A percentile compares a stretch with the other conserved stretches of the same genome.
Evolutionary conservation across 2,329 filamentous ascomycete genomes (phyloP).

Genomic region (Cladophialophora yegresii): DNA sequence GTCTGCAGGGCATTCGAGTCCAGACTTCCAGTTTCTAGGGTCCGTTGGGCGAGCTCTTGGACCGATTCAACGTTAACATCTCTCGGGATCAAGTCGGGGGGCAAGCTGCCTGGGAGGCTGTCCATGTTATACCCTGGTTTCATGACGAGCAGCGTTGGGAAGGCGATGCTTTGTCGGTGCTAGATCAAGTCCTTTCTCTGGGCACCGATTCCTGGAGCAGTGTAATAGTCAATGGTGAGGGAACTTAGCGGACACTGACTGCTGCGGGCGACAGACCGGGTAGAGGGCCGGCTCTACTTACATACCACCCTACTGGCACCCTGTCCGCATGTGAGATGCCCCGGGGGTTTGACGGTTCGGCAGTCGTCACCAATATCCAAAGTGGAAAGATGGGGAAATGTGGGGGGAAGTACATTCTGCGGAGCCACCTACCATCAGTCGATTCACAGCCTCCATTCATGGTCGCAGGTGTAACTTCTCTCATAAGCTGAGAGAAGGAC

Average conservation of each 20-base stretch:
- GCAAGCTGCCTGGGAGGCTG: constrained; percentile 34
- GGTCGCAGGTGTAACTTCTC: background rate
- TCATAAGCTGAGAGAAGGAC: background rate
- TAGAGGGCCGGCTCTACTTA: background rate
- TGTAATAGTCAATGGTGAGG: background rate
- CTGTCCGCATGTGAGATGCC: background rate
- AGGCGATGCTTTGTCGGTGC: background rate
- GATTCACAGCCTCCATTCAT: background rate
- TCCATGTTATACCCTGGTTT: constrained; percentile 21
- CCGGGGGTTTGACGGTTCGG: background rate
- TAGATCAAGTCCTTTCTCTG: background rate
- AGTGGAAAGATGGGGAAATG: background rate
- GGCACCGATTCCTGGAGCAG: background rate
- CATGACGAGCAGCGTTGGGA: background rate
- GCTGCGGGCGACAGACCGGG: background rate
- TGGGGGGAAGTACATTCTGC: background rate
- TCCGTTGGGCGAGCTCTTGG: constrained; percentile 6
- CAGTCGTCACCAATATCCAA: background rate
- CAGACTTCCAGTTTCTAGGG: background rate
- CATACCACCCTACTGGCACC: background rate
- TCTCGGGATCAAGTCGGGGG: constrained; percentile 26
- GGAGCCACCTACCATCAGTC: background rate
- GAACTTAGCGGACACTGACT: background rate
- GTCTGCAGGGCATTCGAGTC: background rate
- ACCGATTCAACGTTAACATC: constrained; percentile 26